A percentile compares a stretch with the other conserved stretches of the same genome.
Conservation (phyloP, 306 rosid genomes). For the Gastrolobium bilobum region DNA sequence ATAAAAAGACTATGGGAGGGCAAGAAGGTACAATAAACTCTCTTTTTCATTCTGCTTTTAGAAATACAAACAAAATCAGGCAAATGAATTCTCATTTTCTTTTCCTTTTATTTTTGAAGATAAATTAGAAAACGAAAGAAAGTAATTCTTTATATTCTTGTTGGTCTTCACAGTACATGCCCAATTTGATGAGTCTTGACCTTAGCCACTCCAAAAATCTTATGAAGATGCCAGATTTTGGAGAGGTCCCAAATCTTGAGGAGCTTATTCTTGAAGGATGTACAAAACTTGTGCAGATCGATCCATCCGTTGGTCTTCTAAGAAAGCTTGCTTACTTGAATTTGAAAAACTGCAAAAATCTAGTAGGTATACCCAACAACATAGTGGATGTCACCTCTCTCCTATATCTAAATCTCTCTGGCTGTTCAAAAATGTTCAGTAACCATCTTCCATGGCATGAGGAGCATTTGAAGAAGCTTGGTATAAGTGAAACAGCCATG, state of each 20-base stretch:
- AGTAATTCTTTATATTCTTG: neutral
- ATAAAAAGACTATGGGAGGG: constrained; percentile 35
- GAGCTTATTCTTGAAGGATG: neutral
- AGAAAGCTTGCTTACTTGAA: neutral
- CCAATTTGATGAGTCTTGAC: neutral
- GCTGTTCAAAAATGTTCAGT: neutral
- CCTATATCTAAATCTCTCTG: neutral
- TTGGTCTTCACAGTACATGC: neutral
- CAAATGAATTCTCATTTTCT: neutral
- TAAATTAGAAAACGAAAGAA: too few species aligned
- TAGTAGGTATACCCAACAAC: neutral
- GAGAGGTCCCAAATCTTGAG: constrained; percentile 22
- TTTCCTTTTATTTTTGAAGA: neutral
- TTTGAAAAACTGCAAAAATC: neutral
- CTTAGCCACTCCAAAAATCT: neutral
- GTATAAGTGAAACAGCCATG: neutral
- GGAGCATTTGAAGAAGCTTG: neutral
- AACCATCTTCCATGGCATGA: neutral
- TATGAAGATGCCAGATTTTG: neutral
- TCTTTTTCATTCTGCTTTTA: too few species aligned
- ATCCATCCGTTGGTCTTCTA: constrained; percentile 1
- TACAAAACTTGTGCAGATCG: neutral
- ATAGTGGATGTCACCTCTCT: neutral
- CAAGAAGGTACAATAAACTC: constrained; percentile 19
- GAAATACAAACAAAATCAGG: neutral